Conservation (phyloP, 768 basidiomycete genomes). For the Tephrocybe sp. region DNA sequence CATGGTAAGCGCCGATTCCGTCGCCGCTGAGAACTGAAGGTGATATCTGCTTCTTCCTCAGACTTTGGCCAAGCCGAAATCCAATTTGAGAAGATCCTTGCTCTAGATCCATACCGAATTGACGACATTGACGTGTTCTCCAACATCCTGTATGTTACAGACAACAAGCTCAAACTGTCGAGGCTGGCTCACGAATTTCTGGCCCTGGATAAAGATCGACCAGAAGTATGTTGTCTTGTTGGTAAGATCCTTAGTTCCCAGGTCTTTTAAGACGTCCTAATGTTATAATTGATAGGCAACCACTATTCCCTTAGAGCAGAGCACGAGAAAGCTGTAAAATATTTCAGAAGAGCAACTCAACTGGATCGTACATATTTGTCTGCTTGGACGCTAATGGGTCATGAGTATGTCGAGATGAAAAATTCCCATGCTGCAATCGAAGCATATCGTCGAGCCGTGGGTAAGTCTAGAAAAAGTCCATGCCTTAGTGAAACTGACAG, state of each 20-base stretch:
- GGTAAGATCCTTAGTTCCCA: conserved; percentile 52
- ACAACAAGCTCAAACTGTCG: conserved; percentile 85
- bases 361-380: conserved; percentile 93
- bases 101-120: conserved; percentile 81
- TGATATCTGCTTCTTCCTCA: conserved; percentile 29
- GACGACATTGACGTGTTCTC: conserved; percentile 97
- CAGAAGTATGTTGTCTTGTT: conserved; percentile 94
- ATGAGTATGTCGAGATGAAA: conserved; percentile 98
- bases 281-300: conserved; percentile 63
- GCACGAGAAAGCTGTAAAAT: conserved; percentile 94
- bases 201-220: conserved; percentile 86
- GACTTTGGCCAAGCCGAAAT: conserved; percentile 86
- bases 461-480: conserved; percentile 37
- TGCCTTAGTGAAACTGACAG: not conserved
- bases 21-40: conserved; percentile 2
- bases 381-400: conserved; percentile 99
- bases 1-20: conserved; percentile 62
- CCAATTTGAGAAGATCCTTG: conserved; percentile 83
- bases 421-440: conserved; percentile 99
- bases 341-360: conserved; percentile 93
- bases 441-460: conserved; percentile 93
- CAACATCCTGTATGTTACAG: conserved; percentile 95
- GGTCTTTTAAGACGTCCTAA: not conserved
- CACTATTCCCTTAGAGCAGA: conserved; percentile 93
- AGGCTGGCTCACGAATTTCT: conserved; percentile 91